Evolutionary conservation across 306 rosid genomes (phyloP).

Genomic region (Astragalus membranaceus): DNA sequence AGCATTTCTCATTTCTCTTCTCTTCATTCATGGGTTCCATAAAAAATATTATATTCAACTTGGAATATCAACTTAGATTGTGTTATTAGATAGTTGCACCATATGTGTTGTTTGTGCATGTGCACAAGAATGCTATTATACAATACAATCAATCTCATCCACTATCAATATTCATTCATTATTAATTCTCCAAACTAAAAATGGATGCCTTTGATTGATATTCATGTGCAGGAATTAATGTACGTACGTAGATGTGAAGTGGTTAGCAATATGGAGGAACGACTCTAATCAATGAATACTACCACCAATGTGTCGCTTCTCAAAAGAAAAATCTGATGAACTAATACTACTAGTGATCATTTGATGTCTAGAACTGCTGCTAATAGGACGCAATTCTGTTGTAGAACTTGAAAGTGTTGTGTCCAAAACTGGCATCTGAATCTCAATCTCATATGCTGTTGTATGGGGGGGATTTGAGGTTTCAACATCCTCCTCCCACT

Average conservation of each 20-base stretch:
- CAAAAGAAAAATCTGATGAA: constrained; percentile 39
- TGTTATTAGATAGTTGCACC: no score
- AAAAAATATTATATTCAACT: no score
- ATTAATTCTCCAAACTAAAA: no score
- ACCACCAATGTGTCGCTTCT: neutral
- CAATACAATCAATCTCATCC: no score
- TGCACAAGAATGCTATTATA: no score
- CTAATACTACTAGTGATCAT: neutral
- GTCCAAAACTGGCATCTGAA: constrained; percentile 5
- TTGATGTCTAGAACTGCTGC: constrained; percentile 21
- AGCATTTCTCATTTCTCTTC: no score
- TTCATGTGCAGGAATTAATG: no score
- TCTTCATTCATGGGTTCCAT: no score
- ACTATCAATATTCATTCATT: no score
- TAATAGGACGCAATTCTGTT: constrained; percentile 13
- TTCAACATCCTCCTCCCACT: constrained; percentile 27
- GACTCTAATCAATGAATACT: neutral
- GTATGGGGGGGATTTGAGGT: constrained; percentile 24
- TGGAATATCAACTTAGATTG: no score
- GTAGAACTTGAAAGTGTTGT: constrained; percentile 28
- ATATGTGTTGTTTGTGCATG: no score
- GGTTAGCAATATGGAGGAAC: neutral
- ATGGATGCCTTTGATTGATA: no score
- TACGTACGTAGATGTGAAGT: constrained; percentile 8
- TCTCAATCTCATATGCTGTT: neutral